phyloP scores from a whole-genome alignment of 176 grass and related monocot species.

The Musa acuminata region DNA sequence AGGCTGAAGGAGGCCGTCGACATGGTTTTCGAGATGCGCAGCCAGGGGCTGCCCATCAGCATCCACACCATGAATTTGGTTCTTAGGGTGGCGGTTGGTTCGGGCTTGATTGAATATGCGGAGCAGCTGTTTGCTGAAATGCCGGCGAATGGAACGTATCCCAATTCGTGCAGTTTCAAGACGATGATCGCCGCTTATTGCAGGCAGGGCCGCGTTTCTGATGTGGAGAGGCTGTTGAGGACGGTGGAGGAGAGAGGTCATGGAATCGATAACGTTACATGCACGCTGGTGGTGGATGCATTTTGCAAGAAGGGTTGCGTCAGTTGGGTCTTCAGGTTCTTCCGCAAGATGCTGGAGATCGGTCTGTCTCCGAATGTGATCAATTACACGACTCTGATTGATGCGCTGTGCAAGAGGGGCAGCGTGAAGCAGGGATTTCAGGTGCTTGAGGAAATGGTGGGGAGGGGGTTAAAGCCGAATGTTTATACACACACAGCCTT shows the following conservation, averaged over 20 bases:
- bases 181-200: constrained; percentile 49
- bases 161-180: constrained; percentile 47
- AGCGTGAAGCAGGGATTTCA: constrained; percentile 72
- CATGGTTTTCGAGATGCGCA: constrained; percentile 83
- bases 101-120: constrained; percentile 29
- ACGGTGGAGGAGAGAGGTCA: constrained; percentile 39
- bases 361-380: constrained; percentile 55
- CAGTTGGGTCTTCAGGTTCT: constrained; percentile 35
- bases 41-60: constrained; percentile 47
- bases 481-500: constrained; percentile 71
- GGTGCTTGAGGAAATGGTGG: constrained; percentile 82
- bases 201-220: constrained; percentile 28
- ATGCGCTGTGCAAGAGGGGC: constrained; percentile 56
- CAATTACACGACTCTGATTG: constrained; percentile 62
- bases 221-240: constrained; percentile 31
- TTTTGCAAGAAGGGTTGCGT: constrained; percentile 55
- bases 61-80: constrained; percentile 75
- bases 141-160: constrained; percentile 25
- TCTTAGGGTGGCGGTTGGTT: constrained; percentile 34
- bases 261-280: constrained; percentile 50
- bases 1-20: constrained; percentile 56
- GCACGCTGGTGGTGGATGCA: constrained; percentile 36
- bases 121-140: constrained; percentile 70
- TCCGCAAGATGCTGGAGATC: constrained; percentile 42
- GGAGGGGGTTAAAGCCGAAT: constrained; percentile 61